A percentile compares a stretch with the other conserved stretches of the same genome.
Conservation (phyloP, 768 basidiomycete genomes). For the Mrakia blollopis region DNA sequence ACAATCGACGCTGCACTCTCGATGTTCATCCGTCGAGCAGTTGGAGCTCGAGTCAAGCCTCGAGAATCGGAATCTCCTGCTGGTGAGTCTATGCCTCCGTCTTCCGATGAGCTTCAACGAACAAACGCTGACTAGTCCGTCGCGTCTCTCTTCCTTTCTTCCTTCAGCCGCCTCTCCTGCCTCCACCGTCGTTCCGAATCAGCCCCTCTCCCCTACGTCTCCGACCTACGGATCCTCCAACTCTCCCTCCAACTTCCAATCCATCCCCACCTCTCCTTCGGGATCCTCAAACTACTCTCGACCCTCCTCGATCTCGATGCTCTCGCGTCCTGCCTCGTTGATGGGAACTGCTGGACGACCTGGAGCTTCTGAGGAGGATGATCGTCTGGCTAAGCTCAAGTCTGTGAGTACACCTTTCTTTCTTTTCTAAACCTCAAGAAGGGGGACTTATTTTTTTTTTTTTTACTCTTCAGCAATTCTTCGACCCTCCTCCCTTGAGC, state of each 20-base stretch:
- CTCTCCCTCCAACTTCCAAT: background rate
- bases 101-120: background rate
- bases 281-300: background rate
- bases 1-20: constrained; percentile 25
- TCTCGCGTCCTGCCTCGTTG: background rate
- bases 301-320: background rate
- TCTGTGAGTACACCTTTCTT: background rate
- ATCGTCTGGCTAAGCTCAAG: background rate
- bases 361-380: background rate
- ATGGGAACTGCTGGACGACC: too few relatives aligned
- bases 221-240: background rate
- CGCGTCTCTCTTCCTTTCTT: background rate
- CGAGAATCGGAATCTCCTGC: constrained; percentile 11
- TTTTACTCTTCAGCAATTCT: background rate
- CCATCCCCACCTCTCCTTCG: constrained; percentile 1
- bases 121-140: background rate
- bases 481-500: background rate
- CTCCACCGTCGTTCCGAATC: background rate
- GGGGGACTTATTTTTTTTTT: background rate
- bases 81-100: background rate
- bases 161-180: background rate
- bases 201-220: background rate
- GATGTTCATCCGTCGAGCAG: constrained; percentile 28
- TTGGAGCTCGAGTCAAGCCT: constrained; percentile 20
- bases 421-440: background rate